Percentiles rank a stretch among this genome's conserved stretches.
Conservation (phyloP, 2,329 filamentous ascomycete species). For the Aureobasidium sp. region DNA sequence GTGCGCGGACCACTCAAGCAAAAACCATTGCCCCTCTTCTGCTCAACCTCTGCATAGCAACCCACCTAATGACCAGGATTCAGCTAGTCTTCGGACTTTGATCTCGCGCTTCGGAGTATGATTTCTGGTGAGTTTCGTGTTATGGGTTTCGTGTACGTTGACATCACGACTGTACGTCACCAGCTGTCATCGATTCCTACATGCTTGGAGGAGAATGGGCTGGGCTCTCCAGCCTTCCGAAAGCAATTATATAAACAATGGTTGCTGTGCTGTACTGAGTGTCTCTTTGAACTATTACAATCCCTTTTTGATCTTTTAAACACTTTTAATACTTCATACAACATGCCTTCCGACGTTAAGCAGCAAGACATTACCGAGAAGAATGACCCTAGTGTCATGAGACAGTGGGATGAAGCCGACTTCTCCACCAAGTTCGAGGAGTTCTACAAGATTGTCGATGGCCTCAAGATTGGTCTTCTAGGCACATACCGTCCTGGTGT, state of each 20-base stretch:
- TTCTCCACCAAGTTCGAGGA: slow-evolving; percentile 39
- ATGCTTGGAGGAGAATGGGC: neutral
- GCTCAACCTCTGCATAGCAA: no score
- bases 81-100: neutral
- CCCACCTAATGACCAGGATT: neutral
- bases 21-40: neutral
- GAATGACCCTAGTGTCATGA: slow-evolving; percentile 40
- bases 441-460: slow-evolving; percentile 39
- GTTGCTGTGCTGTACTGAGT: neutral
- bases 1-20: neutral
- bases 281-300: neutral
- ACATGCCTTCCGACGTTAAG: slow-evolving; percentile 38
- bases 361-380: slow-evolving; percentile 32
- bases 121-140: neutral
- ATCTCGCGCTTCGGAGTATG: slow-evolving; percentile 1
- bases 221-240: neutral
- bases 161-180: neutral
- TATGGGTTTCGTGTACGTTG: no score
- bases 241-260: neutral
- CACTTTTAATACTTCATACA: slow-evolving; percentile 17
- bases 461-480: slow-evolving; percentile 36
- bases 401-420: slow-evolving; percentile 40
- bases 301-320: neutral
- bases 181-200: neutral
- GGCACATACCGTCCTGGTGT: slow-evolving; percentile 34